phyloP scores from a whole-genome alignment of 1,139 yeast genomes.

The Yamadazyma aaseri region DNA sequence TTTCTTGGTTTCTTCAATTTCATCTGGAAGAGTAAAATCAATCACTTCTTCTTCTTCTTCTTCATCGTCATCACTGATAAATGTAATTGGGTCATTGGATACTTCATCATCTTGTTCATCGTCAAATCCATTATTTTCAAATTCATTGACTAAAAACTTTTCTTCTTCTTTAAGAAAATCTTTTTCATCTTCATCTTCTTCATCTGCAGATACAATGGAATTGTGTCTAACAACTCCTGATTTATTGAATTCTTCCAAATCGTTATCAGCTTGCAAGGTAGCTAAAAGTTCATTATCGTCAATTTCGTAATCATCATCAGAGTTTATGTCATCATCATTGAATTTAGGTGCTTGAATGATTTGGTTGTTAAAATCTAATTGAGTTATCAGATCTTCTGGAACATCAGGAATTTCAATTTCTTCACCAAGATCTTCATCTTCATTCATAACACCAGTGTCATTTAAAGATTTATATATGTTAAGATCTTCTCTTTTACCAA shows the following conservation, averaged over 20 bases:
- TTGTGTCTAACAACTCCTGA: constrained; percentile 25
- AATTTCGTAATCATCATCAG: constrained; percentile 70
- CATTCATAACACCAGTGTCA: constrained; percentile 2
- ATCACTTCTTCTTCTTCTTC: constrained; percentile 34
- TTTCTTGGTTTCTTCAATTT: constrained; percentile 8
- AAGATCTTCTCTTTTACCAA: constrained; percentile 40
- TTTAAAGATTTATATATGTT: constrained; percentile 18
- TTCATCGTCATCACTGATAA: constrained; percentile 21
- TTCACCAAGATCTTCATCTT: constrained; percentile 71
- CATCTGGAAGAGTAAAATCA: constrained; percentile 27
- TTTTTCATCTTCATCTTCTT: constrained; percentile 44
- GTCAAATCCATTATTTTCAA: constrained; percentile 49
- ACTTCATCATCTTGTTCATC: constrained; percentile 35
- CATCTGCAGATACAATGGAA: constrained; percentile 53
- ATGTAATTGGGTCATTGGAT: constrained; percentile 19
- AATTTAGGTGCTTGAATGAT: constrained; percentile 49
- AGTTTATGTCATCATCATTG: constrained; percentile 52
- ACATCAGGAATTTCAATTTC: constrained; percentile 36
- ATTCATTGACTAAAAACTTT: constrained; percentile 46
- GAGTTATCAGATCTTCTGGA: constrained; percentile 17
- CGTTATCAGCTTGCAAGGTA: constrained; percentile 66
- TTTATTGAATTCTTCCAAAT: constrained; percentile 43
- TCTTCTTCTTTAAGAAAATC: constrained; percentile 48
- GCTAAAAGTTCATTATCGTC: constrained; percentile 72
- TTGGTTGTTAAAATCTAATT: constrained; percentile 39